A percentile compares a stretch with the other conserved stretches of the same genome.
Conservation (phyloP, 1,139 yeast genomes). For the Taphrina populina region DNA sequence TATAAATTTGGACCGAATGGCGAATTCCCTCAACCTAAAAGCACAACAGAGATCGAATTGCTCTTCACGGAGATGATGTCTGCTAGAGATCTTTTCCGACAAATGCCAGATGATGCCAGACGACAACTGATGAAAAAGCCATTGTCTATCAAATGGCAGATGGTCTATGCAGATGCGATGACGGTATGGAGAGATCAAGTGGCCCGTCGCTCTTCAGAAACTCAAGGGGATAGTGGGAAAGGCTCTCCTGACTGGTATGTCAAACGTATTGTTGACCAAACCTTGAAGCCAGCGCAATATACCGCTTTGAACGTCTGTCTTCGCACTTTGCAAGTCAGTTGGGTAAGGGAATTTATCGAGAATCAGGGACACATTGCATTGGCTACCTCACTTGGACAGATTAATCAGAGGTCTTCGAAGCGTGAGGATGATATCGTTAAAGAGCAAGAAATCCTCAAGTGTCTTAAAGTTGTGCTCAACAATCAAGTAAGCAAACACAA, state of each 20-base stretch:
- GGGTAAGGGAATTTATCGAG: conserved; percentile 81
- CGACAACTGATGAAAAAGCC: conserved; percentile 75
- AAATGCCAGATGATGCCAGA: conserved; percentile 70
- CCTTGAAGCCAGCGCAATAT: conserved; percentile 67
- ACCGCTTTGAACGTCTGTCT: conserved; percentile 86
- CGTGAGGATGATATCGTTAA: conserved; percentile 54
- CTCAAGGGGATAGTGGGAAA: conserved; percentile 42
- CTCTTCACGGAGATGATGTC: conserved; percentile 58
- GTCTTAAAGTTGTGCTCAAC: conserved; percentile 62
- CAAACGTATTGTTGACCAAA: conserved; percentile 65
- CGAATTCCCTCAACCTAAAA: conserved; percentile 39
- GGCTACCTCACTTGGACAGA: conserved; percentile 57
- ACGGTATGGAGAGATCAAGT: conserved; percentile 59
- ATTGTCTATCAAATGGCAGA: conserved; percentile 83
- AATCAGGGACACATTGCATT: conserved; percentile 88
- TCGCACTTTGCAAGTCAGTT: conserved; percentile 84
- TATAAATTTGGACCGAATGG: conserved; percentile 33
- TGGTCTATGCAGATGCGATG: conserved; percentile 81
- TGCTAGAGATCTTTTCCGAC: conserved; percentile 53
- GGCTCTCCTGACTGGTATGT: conserved; percentile 76
- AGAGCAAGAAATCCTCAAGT: conserved; percentile 60
- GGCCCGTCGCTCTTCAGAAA: conserved; percentile 41
- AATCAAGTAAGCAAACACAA: conserved; percentile 45
- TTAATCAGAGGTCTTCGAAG: conserved; percentile 44
- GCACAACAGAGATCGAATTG: conserved; percentile 14